Base-by-base conservation (phyloP, 352 stramenopile genomes). In the Phytophthora hibernalis region DNA sequence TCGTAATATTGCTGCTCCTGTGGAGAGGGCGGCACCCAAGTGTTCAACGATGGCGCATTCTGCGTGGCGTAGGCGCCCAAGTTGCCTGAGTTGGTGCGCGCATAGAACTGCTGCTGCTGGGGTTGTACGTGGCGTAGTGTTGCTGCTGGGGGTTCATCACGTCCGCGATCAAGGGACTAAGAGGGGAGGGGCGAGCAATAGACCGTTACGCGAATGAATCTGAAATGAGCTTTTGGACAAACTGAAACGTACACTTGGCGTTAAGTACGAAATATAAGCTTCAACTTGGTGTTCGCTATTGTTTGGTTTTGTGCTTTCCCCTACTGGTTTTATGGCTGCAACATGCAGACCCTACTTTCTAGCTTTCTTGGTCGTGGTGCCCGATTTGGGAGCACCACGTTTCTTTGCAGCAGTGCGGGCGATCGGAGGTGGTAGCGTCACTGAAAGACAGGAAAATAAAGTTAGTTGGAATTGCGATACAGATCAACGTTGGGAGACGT, bases 1-100 rank as follows among this genome's bases (percentile, higher is more conserved):
- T 97, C 83, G 77, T 95, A 98, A 72, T 98, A 98, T 44, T 92
- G 79, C 40, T 84, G 83, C 56, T 97, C 91, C 18, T 75, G 68
- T 2, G 82, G 72, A 5, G 69, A 90, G 30, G 72, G 74, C 21
- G 87, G 86, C 28, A 65, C 63, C 89, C 89, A 96, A 33, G 58
- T 35, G 54, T 86, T 70, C 3, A 92, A 63, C 18, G 61, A 24
- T 18, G 38, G 40, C 30, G 53, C 9, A 7, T 63, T 76, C 42
- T 75, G 59, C 1, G 56, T 79, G 11, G 68, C 68, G 74, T 83
- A 69, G 54, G 58, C 69, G 30, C 26, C 65, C n/a, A 72, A 20
- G 21, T 59, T 68, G 20, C 44, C 64, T 12, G 76, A 80, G 43
- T 72, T 72, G 18, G 18, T 2, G 42, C 42, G 42, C 7, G 59